Evolutionary conservation across 2,329 filamentous ascomycete genomes (phyloP), one percentile per base, ranked within the genome.

Genomic region (Stromatinia cepivora): DNA sequence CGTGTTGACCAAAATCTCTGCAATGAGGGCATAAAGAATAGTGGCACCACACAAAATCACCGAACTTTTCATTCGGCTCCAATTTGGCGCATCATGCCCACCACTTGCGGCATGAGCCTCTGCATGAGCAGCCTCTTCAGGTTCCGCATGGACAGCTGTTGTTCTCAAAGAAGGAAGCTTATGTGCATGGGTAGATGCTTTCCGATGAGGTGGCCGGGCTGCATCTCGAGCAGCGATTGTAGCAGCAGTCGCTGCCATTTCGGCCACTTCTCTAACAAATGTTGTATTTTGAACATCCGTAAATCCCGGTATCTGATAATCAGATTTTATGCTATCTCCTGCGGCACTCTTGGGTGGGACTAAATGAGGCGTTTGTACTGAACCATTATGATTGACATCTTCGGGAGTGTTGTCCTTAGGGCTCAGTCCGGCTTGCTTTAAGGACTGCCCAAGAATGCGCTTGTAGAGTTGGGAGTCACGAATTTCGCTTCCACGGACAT

Each of bases 81-180:
- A 99, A 79, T 99, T 99, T 6, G 95, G 95, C n/a, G 95, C 95
- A 80, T 99, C 95, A 76, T 99, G 96, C 0, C 94, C 94, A 58
- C 92, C 92, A 66, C 82, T 81, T 66, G 71, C 74, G 36, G 78
- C 80, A 57, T 84, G 81, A 36, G 81, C 81, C 48, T 76, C 79
- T n/a, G 71, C 72, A n/a, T 67, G 67, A 53, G 66, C 69, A 63
- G 75, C 74, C 42, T 73, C 69, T 22, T 76, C 74, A 46, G 72
- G 75, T 45, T 71, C 67, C 8, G 75, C 70, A 54, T 81, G 75
- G 10, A 74, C 71, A 15, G 79, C 79, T 39, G 78, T 81, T 25
- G 78, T 76, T 66, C 77, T 78, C 42, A 73, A 70, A 22, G 75
- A 71, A 15, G 72, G 63, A 36, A 74, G 66, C 31, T 78, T 77